A percentile compares a stretch with the other conserved stretches of the same genome.
Evolutionary conservation across 495 filamentous ascomycete species (phyloP).

Genomic region (Talaromyces stipitatus): DNA sequence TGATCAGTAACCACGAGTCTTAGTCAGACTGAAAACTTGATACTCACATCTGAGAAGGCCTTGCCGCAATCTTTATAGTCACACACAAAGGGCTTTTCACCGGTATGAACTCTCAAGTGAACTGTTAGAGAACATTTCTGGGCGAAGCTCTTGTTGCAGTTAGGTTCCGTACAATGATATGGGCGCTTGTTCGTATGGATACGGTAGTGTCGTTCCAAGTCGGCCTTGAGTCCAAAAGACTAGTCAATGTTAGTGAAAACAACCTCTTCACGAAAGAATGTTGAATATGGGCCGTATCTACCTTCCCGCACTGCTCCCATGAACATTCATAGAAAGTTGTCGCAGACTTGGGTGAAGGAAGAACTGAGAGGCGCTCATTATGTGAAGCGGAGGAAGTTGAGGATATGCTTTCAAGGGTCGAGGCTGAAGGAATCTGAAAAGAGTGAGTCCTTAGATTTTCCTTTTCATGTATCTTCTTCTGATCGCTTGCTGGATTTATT

Average conservation of each 20-base stretch:
- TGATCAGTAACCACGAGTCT: not conserved
- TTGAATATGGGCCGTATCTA: slow-evolving; percentile 11
- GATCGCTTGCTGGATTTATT: no score
- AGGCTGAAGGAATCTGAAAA: no score
- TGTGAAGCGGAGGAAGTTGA: no score
- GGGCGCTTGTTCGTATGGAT: slow-evolving; percentile 89
- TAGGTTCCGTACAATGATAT: slow-evolving; percentile 60
- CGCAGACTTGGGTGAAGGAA: no score
- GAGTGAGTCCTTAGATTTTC: no score
- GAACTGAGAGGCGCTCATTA: no score
- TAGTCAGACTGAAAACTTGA: slow-evolving; percentile 4
- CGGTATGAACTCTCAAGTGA: slow-evolving; percentile 79
- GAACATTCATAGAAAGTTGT: slow-evolving; percentile 15
- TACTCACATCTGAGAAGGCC: slow-evolving; percentile 74
- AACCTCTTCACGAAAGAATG: not conserved
- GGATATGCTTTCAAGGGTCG: no score
- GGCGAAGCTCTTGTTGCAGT: slow-evolving; percentile 84
- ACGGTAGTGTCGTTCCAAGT: slow-evolving; percentile 76
- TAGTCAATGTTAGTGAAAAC: slow-evolving; percentile 20
- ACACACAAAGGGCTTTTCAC: slow-evolving; percentile 83
- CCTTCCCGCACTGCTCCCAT: slow-evolving; percentile 40
- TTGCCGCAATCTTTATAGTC: slow-evolving; percentile 70
- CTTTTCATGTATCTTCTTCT: no score
- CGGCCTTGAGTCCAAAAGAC: slow-evolving; percentile 90
- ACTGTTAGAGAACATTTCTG: slow-evolving; percentile 82